Base-by-base conservation (phyloP, 1,284 basidiomycete species). In the Phenoliferia sp. region DNA sequence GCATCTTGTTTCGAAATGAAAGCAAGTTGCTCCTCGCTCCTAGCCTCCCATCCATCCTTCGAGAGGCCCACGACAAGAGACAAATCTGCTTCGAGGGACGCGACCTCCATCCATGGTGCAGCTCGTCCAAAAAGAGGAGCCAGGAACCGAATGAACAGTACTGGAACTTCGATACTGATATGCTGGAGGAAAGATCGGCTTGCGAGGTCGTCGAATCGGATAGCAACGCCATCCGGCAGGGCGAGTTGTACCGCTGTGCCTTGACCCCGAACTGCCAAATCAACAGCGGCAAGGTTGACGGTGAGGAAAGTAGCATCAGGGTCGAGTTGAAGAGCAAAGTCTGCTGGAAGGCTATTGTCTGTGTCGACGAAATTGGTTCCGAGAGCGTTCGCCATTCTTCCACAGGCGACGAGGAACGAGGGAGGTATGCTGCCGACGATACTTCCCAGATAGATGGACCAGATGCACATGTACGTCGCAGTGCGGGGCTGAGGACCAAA, bases 401-500 rank as follows among this genome's bases (percentile, higher is more conserved):
- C 77, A 6, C 94, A 73, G 3, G 84, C 78, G 50, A 81, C 80
- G 0, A 82, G 81, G 65, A 92, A 85, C 17, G 80, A 77, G 3
- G 87, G 84, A 1, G 87, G 85, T 17, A 89, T 73, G 44, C 83
- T 78, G 0, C 83, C 84, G 69, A 86, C 86, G 55, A 92, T 76
- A 52, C 83, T 78, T 2, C 90, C 89, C 31, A 92, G 56, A 28
- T 80, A 80, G 56, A 93, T 84, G 74, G 94, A 90, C 94, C 93
- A 96, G 6, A 94, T 84, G 76, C 92, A 95, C 10, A 94, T 81
- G 76, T 96, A 96, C 0, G 92, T 88, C 1, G 88, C 81, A 0
- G 88, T 90, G n/a, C 85, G 84, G 2, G 93, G 93, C 66, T 87
- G 86, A 15, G 90, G 90, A 4, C 93, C 93, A 75, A 95, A 94